Base-by-base conservation (phyloP, 1,284 basidiomycete species). In the Naganishia sp. region DNA sequence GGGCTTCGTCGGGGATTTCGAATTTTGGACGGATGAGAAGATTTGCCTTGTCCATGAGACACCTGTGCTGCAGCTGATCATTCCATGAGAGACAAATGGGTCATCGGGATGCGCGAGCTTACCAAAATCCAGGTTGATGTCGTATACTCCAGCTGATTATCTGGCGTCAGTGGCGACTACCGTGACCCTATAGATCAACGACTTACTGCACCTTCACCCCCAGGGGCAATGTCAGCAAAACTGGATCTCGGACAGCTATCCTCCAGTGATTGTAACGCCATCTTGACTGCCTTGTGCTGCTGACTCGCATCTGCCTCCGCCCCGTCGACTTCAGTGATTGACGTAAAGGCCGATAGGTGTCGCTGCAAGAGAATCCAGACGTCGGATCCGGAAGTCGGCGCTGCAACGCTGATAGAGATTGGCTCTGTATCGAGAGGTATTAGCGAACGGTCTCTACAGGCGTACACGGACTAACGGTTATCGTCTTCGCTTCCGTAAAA, bases 351-450 rank as follows among this genome's bases (percentile, higher is more conserved):
- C 3, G 57, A 42, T 6, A 41, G 77, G 76, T 97, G 94, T 39
- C 92, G 86, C 0, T 87, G 89, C 1, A 96, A 82, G 1, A 94
- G 83, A 1, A 94, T 73, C 90, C 90, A 94, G 2, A 96, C 75
- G 42, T 87, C 81, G 0, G 71, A 60, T 13, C 57, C 46, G 9
- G 62, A 52, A 31, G 66, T 42, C 39, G 65, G 45, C 18, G 67
- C 46, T 0, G 61, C 63, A 1, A 75, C 68, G 4, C 47, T 52
- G 42, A 77, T 65, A 11, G 65, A 51, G 60, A 71, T 35, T 60
- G 71, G 62, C 68, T 69, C 70, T 53, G 42, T 7, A 41, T n/a
- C 6, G 28, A 32, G 39, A 39, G 58, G 18, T 21, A 32, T 54
- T 18, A 17, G 51, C 41, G 5, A 25, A 21, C 21, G 4, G 51